Conservation (phyloP, 306 rosid genomes). For the Gynostemma pentaphyllum region DNA sequence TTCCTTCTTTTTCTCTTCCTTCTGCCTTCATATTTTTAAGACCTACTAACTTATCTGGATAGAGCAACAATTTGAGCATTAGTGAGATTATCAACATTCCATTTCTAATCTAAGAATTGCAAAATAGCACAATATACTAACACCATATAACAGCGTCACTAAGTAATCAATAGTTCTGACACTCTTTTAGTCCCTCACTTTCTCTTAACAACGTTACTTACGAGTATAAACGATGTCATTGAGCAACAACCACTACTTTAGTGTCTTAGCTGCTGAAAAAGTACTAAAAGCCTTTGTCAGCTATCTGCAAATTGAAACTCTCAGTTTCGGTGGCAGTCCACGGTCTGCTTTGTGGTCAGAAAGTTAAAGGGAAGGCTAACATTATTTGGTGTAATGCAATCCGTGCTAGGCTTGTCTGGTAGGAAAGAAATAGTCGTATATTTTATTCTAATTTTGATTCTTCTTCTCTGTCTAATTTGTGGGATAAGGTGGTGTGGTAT, state of each 20-base stretch:
- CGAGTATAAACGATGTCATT: not conserved
- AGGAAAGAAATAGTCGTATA: too few species aligned
- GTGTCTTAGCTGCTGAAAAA: not conserved
- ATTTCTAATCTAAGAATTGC: not conserved
- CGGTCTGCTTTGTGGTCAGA: not conserved
- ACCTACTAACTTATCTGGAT: not conserved
- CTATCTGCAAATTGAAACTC: not conserved
- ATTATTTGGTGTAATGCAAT: too few species aligned
- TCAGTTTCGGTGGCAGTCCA: not conserved
- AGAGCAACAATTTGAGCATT: not conserved
- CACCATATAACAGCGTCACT: not conserved
- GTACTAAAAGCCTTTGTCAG: not conserved
- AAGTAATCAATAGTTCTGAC: not conserved
- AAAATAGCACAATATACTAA: not conserved
- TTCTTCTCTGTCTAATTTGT: too few species aligned
- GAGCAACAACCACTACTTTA: not conserved
- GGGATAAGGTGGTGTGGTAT: too few species aligned
- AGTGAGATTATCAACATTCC: not conserved
- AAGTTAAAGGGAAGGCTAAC: too few species aligned
- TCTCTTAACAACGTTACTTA: not conserved
- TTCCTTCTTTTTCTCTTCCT: constrained; percentile 18
- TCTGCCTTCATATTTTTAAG: not conserved
- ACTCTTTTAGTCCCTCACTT: not conserved
- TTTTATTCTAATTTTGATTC: too few species aligned
- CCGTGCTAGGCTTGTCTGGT: too few species aligned